Percentiles rank a stretch among this genome's conserved stretches.
These are phyloP conservation scores for Dryadomyces quercivorus DNA, from an alignment of 2,329 filamentous ascomycete genomes.

Conservation along the genomic window DNA sequence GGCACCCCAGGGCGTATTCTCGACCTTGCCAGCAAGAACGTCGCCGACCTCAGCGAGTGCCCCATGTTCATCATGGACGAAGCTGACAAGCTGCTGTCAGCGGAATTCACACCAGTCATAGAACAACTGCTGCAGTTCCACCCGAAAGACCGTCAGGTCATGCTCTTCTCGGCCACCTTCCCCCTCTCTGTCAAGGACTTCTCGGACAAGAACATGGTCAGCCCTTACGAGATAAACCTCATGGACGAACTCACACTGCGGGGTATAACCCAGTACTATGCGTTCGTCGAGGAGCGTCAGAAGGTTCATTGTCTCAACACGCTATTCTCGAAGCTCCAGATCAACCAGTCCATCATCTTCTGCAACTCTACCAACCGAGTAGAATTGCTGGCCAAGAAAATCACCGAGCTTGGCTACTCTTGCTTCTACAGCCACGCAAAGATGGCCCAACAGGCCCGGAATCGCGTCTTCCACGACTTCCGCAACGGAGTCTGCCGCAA, in stretches of 20 bases:
- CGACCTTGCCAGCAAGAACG: constrained; percentile 89
- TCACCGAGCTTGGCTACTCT: constrained; percentile 96
- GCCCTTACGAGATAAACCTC: constrained; percentile 96
- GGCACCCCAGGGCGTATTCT: constrained; percentile 94
- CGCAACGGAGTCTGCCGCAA: constrained; percentile 96
- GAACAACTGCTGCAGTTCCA: constrained; percentile 93
- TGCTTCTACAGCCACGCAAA: constrained; percentile 99
- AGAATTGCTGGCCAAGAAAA: constrained; percentile 95
- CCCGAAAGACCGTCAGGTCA: constrained; percentile 94
- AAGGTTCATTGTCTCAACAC: constrained; percentile 99
- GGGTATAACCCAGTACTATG: constrained; percentile 98
- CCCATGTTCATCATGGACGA: constrained; percentile 99
- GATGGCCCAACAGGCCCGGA: constrained; percentile 93
- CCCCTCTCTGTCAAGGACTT: constrained; percentile 95
- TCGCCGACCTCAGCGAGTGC: constrained; percentile 91
- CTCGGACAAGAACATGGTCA: constrained; percentile 94
- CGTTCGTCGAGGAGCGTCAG: constrained; percentile 97
- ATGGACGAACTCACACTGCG: constrained; percentile 98
- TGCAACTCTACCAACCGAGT: constrained; percentile 99
- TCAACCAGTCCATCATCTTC: constrained; percentile 99
- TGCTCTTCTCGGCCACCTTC: constrained; percentile 98
- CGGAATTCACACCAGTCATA: constrained; percentile 94
- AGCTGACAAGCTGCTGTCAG: constrained; percentile 91
- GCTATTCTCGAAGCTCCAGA: constrained; percentile 96
- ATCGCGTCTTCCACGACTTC: constrained; percentile 99